Percentiles rank a stretch among this genome's conserved stretches.
These are phyloP conservation scores for Brassica hybrid DNA, from an alignment of 441 rosid species.

Conservation along the genomic window DNA sequence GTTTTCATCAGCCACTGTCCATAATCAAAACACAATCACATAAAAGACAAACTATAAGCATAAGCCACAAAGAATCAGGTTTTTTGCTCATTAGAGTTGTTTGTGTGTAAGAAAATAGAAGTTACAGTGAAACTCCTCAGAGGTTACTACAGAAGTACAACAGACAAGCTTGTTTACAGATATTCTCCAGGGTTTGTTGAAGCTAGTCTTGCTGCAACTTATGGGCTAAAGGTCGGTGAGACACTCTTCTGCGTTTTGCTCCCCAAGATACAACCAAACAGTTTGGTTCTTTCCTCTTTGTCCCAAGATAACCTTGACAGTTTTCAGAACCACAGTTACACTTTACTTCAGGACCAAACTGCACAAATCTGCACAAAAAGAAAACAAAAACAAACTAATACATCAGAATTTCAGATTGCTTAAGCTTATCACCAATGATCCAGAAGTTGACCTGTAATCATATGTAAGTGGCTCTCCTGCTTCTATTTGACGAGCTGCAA, in stretches of 20 bases:
- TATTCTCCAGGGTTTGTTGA: neutral
- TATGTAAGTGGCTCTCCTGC: constrained; percentile 90
- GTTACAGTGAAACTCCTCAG: neutral
- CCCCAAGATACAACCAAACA: constrained; percentile 73
- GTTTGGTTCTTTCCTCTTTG: constrained; percentile 64
- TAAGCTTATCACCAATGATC: neutral
- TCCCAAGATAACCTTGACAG: constrained; percentile 86
- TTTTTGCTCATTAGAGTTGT: neutral
- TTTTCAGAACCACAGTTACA: constrained; percentile 78
- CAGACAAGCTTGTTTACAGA: neutral
- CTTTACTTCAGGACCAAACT: constrained; percentile 88
- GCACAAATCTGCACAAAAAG: constrained; percentile 68
- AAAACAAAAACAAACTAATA: neutral
- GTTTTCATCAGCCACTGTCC: no score
- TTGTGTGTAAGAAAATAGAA: neutral
- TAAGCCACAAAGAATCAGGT: constrained; percentile 2
- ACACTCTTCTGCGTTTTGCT: constrained; percentile 74
- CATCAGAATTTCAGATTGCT: neutral
- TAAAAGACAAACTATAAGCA: neutral
- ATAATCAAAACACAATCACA: no score
- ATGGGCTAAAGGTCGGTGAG: constrained; percentile 17
- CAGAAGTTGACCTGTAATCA: constrained; percentile 72
- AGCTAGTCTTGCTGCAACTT: constrained; percentile 29
- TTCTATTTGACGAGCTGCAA: constrained; percentile 82
- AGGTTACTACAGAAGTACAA: neutral